Conservation (phyloP, 306 rosid species). For the Medicago arabica region DNA sequence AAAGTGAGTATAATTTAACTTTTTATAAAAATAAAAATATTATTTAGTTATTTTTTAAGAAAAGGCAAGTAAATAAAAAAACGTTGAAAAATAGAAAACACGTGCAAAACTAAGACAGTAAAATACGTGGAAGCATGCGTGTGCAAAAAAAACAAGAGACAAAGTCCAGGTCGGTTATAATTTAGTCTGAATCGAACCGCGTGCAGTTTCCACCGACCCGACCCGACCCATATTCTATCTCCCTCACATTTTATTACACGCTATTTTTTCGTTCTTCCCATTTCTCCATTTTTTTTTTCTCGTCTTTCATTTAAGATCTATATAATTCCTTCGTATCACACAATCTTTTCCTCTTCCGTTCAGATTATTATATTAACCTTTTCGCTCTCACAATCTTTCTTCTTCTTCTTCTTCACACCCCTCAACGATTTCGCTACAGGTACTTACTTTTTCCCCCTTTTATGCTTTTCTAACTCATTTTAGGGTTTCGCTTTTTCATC, state of each 20-base stretch:
- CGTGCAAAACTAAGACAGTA: neutral
- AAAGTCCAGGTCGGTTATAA: neutral
- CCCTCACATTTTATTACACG: neutral
- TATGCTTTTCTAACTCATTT: neutral
- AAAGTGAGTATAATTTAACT: too few relatives aligned
- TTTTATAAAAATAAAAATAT: too few relatives aligned
- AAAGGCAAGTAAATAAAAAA: neutral
- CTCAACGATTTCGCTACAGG: slow-evolving; percentile 2
- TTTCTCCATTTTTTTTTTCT: neutral
- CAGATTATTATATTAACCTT: slow-evolving; percentile 4
- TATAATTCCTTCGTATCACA: neutral
- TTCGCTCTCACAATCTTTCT: neutral
- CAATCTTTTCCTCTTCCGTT: slow-evolving; percentile 28
- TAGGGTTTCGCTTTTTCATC: slow-evolving; percentile 37
- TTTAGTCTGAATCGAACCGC: neutral
- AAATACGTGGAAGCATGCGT: neutral
- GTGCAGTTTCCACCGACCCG: slow-evolving; percentile 12
- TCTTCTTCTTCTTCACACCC: neutral
- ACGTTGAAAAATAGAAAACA: neutral
- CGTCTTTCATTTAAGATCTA: neutral
- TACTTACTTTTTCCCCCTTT: neutral
- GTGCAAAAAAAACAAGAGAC: neutral
- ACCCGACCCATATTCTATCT: neutral
- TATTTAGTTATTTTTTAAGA: neutral
- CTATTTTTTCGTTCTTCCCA: neutral